Percentiles rank a stretch among this genome's conserved stretches.
These are phyloP conservation scores for Alloascoidea hylecoeti DNA, from an alignment of 805 yeast genomes.

Conservation along the genomic window DNA sequence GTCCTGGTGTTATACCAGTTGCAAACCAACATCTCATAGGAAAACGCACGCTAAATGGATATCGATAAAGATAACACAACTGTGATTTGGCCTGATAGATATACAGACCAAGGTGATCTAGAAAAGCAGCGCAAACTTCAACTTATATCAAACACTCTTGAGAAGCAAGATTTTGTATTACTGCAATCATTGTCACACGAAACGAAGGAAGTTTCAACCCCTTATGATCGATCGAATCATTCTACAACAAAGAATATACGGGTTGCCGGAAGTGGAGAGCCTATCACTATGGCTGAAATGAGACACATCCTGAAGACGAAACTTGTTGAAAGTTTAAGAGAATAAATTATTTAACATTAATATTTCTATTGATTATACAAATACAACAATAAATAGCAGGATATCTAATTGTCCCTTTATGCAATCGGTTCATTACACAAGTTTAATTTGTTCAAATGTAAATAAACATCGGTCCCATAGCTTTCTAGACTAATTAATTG, in stretches of 20 bases:
- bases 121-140: neutral
- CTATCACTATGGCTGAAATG: conserved; percentile 1
- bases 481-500: conserved; percentile 34
- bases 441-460: conserved; percentile 29
- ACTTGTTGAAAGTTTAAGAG: neutral
- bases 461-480: conserved; percentile 33
- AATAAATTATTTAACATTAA: neutral
- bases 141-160: neutral
- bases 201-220: no score
- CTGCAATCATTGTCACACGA: no score
- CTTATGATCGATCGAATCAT: no score
- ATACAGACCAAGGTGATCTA: neutral
- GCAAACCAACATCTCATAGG: no score
- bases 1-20: no score
- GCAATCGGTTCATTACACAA: conserved; percentile 30
- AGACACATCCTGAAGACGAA: neutral
- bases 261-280: neutral
- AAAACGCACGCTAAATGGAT: no score
- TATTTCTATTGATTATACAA: no score
- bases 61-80: neutral
- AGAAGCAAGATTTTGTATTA: neutral
- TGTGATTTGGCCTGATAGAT: neutral
- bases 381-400: no score
- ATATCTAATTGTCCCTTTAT: neutral
- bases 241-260: neutral